Evolutionary conservation across 1,284 basidiomycete species (phyloP), one percentile per base, ranked within the genome.

Genomic region (Malassezia restricta): DNA sequence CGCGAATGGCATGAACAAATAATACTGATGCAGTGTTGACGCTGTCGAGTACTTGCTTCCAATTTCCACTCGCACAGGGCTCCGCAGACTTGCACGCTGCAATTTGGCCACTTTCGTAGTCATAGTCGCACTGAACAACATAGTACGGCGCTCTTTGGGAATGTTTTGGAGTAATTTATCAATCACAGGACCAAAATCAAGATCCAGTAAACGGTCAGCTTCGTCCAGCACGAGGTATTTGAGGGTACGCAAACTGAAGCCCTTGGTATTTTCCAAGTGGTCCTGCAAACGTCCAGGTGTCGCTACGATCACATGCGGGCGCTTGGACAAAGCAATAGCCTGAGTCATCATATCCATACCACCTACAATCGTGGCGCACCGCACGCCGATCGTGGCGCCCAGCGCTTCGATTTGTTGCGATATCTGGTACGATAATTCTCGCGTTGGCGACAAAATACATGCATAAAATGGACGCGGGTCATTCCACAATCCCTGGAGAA

Each of bases 81-180:
- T 94, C 48, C 82, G 82, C 66, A 98, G 78, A 78, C 86, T 89
- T n/a, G 94, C 92, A 50, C 94, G 78, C 74, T 98, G 92, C 7
- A 99, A 78, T 75, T 98, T 96, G 24, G 88, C 90, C 8, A 99
- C 90, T 75, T 96, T 98, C 20, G 89, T 94, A 2, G 92, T 95
- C 91, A 99, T 98, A n/a, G 94, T 99, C 1, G 94, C 94, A 12
- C 90, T 94, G 78, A 94, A 99, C 1, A 99, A 80, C 74, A 91
- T 96, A 0, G 94, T 99, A 32, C 84, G 86, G 17, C 94, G 81
- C 68, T 98, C 91, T 68, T 84, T 86, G 15, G 94, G 94, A 59
- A 98, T 86, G 40, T 87, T 82, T 76, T 94, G 94, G 40, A 99
- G 78, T 58, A 99, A 89, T 77, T 91, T 92, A 78, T 98, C 94